Evolutionary conservation across 805 yeast species (phyloP), one percentile per base, ranked within the genome.

Genomic region (Monosporozyma unispora): DNA sequence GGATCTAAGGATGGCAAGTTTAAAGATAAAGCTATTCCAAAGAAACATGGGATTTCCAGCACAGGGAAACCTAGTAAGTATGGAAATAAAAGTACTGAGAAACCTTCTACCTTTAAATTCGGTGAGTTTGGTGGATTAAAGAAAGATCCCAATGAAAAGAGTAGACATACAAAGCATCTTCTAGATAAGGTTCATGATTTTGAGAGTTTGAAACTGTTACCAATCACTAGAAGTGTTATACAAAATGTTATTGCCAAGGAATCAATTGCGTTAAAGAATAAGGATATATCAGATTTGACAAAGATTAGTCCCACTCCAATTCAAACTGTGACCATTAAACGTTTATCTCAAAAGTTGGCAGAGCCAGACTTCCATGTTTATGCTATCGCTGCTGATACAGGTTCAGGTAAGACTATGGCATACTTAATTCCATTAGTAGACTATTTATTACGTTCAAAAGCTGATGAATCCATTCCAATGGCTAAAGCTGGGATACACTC

Each of bases 321-420:
- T 41, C 99, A 91, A 67, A 73, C 79, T 3, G 83, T 90, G 5
- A 83, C 93, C 4, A 77, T 87, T 40, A 70, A 68, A 49, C 59
- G 57, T 25, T 51, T 70, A 21, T 57, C 70, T 1, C 58, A 61
- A 42, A 50, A 55, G 8, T 51, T 70, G 14, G 65, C 66, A 68
- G 66, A 66, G 23, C 64, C 63, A 7, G 68, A 73, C 51, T 58
- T 81, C 45, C 80, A 81, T 55, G 76, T 82, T 0, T 87, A 79
- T 70, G 79, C 93, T 2, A 66, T 91, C 48, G 97, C 98, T 0
- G 96, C 97, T 2, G 98, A 93, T 63, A 91, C 99, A 0, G 99
- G 99, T 0, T 84, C 96, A 0, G 99, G 99, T 8, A 91, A 91
- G 62, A 91, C 99, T 0, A 81, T 96, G 81, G 89, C 97, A 0